These are phyloP conservation scores for Trichoderma hamatum DNA, from an alignment of 2,329 filamentous ascomycete genomes.

Conservation along the genomic window DNA sequence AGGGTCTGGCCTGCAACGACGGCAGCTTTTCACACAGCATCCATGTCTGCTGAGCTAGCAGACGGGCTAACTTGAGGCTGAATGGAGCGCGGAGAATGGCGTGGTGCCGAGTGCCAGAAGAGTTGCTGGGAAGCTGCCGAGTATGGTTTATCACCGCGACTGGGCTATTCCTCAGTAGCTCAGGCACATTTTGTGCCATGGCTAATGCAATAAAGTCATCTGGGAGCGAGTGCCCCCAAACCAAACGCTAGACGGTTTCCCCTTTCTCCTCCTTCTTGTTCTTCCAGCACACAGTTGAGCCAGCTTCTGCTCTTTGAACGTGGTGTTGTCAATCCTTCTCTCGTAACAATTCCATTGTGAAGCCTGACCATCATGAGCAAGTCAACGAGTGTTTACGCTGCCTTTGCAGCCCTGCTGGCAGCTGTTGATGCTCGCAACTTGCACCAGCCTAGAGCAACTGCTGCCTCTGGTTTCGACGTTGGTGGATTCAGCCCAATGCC, in stretches of 20 bases:
- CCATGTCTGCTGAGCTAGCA: constrained; percentile 32
- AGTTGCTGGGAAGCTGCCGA: constrained; percentile 9
- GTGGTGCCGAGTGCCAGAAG: neutral
- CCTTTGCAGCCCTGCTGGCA: constrained; percentile 35
- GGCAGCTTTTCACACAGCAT: constrained; percentile 27
- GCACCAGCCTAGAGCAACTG: constrained; percentile 41
- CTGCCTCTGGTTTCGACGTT: constrained; percentile 37
- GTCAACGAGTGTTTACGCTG: constrained; percentile 28
- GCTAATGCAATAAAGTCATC: constrained; percentile 26
- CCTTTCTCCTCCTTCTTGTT: constrained; percentile 19
- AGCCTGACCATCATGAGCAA: constrained; percentile 32
- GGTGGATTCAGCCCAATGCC: constrained; percentile 46
- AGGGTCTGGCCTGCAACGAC: constrained; percentile 18
- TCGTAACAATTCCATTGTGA: neutral
- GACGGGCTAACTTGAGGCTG: constrained; percentile 34
- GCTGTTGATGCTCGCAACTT: constrained; percentile 39
- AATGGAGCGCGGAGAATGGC: constrained; percentile 27
- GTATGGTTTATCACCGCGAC: neutral
- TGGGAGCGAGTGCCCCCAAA: neutral
- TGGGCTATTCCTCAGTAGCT: constrained; percentile 7
- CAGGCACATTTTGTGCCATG: constrained; percentile 17
- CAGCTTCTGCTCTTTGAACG: neutral
- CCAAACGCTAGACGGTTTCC: neutral
- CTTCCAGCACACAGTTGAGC: constrained; percentile 6
- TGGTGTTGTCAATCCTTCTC: constrained; percentile 1